These are phyloP conservation scores for Ogataea paradorogensis DNA, from an alignment of 805 yeast genomes.

Conservation along the genomic window DNA sequence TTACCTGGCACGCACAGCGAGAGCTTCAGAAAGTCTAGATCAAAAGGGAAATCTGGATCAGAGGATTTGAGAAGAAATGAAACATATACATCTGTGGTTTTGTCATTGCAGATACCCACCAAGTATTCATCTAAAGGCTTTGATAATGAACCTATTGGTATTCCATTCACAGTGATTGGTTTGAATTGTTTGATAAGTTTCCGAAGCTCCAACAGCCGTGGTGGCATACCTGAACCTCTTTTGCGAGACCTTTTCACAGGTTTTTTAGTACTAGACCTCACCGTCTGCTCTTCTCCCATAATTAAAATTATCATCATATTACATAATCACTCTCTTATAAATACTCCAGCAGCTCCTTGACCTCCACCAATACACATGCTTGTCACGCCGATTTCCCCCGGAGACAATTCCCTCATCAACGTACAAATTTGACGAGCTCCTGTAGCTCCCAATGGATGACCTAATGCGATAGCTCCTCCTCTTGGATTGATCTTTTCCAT, in stretches of 20 bases:
- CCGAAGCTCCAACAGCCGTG: conserved; percentile 22
- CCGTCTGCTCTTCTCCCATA: neutral
- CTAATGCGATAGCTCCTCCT: conserved; percentile 96
- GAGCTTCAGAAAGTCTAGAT: conserved; percentile 49
- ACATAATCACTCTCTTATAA: conserved; percentile 65
- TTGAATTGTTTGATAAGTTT: conserved; percentile 20
- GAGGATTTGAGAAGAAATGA: conserved; percentile 51
- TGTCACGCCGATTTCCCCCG: conserved; percentile 84
- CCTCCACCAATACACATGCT: conserved; percentile 99
- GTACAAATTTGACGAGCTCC: conserved; percentile 91
- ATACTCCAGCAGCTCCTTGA: conserved; percentile 94
- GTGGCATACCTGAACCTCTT: conserved; percentile 1
- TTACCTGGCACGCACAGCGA: conserved; percentile 51
- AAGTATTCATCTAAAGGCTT: conserved; percentile 20
- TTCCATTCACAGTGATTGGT: conserved; percentile 33
- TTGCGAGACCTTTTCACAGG: conserved; percentile 3
- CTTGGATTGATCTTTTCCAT: conserved; percentile 73
- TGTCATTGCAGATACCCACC: conserved; percentile 14
- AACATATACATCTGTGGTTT: conserved; percentile 34
- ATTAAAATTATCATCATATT: conserved; percentile 2
- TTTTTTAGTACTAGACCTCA: neutral
- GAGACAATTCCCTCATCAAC: conserved; percentile 69
- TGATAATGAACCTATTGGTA: conserved; percentile 20
- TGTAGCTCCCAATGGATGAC: conserved; percentile 90
- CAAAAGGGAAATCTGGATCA: conserved; percentile 75